Evolutionary conservation across 83 land plant species (phyloP).

Genomic region (Picea abies): DNA sequence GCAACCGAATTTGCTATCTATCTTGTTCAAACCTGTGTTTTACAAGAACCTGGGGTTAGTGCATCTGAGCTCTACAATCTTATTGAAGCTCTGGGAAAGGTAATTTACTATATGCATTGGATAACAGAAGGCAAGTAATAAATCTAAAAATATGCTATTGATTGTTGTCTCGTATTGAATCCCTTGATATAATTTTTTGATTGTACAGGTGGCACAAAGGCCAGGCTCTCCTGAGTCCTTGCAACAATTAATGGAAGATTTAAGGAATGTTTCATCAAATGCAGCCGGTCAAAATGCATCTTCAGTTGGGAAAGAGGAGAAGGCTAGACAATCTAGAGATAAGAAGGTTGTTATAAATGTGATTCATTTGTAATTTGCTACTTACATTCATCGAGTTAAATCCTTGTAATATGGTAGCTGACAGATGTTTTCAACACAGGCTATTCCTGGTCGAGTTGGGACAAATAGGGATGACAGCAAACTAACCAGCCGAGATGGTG

Average conservation of each 20-base stretch:
- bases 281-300: slow-evolving; percentile 22
- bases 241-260: slow-evolving; percentile 86
- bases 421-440: slow-evolving; percentile 31
- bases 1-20: slow-evolving; percentile 90
- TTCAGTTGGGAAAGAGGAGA: slow-evolving; percentile 66
- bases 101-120: slow-evolving; percentile 9
- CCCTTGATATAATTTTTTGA: slow-evolving; percentile 3
- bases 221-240: slow-evolving; percentile 93
- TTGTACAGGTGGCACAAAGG: slow-evolving; percentile 70
- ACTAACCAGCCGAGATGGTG: slow-evolving; percentile 35
- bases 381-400: neutral
- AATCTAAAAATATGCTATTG: neutral
- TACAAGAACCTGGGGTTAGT: slow-evolving; percentile 68
- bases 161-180: neutral
- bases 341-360: slow-evolving; percentile 54
- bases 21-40: slow-evolving; percentile 74
- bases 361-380: neutral
- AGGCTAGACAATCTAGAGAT: slow-evolving; percentile 59
- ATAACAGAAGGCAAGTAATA: neutral
- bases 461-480: slow-evolving; percentile 60
- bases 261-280: slow-evolving; percentile 56
- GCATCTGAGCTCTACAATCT: slow-evolving; percentile 83
- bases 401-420: neutral
- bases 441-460: slow-evolving; percentile 30
- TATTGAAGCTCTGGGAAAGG: slow-evolving; percentile 91